Evolutionary conservation across 2,329 filamentous ascomycete species (phyloP).

Genomic region (Colletotrichum sp.): DNA sequence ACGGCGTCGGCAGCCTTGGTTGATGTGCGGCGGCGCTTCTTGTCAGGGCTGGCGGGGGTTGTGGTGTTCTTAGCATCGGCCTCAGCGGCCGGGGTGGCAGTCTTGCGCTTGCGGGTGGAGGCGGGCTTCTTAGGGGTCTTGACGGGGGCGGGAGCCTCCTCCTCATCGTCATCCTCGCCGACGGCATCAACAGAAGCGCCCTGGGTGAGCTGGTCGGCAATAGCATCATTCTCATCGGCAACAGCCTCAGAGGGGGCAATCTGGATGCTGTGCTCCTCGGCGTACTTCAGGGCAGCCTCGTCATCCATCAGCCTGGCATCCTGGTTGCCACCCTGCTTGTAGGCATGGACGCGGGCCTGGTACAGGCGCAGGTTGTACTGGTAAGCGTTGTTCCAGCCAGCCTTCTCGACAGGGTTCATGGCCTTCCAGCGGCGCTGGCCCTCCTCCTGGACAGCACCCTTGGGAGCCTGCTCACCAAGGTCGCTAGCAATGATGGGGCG

Average conservation of each 20-base stretch:
- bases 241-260: slow-evolving; percentile 56
- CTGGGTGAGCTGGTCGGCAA: slow-evolving; percentile 63
- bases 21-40: slow-evolving; percentile 66
- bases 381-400: slow-evolving; percentile 69
- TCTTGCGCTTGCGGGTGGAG: slow-evolving; percentile 61
- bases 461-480: slow-evolving; percentile 75
- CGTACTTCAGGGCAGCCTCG: slow-evolving; percentile 64
- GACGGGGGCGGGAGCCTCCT: slow-evolving; percentile 44
- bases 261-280: slow-evolving; percentile 61
- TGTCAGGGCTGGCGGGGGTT: slow-evolving; percentile 60
- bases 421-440: slow-evolving; percentile 85
- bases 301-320: slow-evolving; percentile 66
- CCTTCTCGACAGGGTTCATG: slow-evolving; percentile 77
- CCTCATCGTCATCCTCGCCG: slow-evolving; percentile 47
- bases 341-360: slow-evolving; percentile 69
- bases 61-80: slow-evolving; percentile 40
- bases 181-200: slow-evolving; percentile 38
- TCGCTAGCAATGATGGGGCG: slow-evolving; percentile 82
- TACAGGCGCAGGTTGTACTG: slow-evolving; percentile 71
- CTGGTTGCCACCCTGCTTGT: slow-evolving; percentile 65
- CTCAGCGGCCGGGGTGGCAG: slow-evolving; percentile 49
- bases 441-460: slow-evolving; percentile 87
- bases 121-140: slow-evolving; percentile 65
- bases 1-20: slow-evolving; percentile 55
- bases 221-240: slow-evolving; percentile 53